Evolutionary conservation across 768 basidiomycete genomes (phyloP), one percentile per base, ranked within the genome.

Genomic region (Coprinellus aureogranulatus): DNA sequence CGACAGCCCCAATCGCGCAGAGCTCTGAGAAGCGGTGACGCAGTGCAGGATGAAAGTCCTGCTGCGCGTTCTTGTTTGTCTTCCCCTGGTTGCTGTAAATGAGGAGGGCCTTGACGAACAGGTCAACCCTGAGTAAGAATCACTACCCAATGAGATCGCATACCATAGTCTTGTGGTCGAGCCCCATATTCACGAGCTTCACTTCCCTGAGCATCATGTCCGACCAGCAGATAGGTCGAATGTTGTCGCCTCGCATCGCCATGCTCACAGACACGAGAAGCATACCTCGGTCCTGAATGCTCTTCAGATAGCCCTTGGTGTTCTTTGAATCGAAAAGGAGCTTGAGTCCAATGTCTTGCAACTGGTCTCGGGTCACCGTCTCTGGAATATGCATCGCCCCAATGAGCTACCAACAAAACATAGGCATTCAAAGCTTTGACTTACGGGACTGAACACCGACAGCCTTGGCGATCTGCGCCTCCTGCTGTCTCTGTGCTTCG

Each of bases 1-100:
- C 50, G 1, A 37, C 20, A 4, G 50, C 50, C 2, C 34, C 50
- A 4, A 52, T n/a, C 2, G 34, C 34, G 22, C 50, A 52, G 8
- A 52, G 50, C 20, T 52, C 50, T n/a, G 22, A n/a, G 2, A 2
- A 8, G 2, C 31, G 50, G 22, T 52, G 50, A 20, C 50, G 34
- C 10, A 52, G 3, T 4, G 50, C 50, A 23, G 31, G 2, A 37
- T 52, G 50, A 20, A 37, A 20, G 34, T 52, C 50, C 22, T 37
- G 34, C 2, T 30, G 2, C 2, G 31, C 50, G 11, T 52, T 9
- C 18, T 20, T 6, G 22, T 52, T 52, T 8, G n/a, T 12, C 22
- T 52, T 52, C 30, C 50, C 50, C 22, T 52, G 50, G 31, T 52
- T 52, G 20, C 50, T 52, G 9, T 6, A 20, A 25, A 52, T 52